Evolutionary conservation across 1,284 basidiomycete genomes (phyloP), one percentile per base, ranked within the genome.

Genomic region (Austroboletus olivaceoglutinosus): DNA sequence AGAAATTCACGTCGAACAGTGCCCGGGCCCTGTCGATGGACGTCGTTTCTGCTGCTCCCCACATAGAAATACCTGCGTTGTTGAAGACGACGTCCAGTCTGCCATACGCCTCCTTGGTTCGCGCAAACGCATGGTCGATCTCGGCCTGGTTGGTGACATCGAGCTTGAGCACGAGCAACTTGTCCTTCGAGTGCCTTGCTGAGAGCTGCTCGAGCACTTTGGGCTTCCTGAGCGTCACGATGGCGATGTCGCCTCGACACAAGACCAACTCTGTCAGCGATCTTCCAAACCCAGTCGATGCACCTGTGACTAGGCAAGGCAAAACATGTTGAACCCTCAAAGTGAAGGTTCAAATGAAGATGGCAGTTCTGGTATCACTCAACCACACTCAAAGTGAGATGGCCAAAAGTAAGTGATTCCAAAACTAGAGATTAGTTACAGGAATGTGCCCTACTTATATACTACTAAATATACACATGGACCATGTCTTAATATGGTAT

Each of bases 1-100:
- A 64, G 25, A 63, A 60, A 19, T 60, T 60, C 4, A 62, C 60
- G 0, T 61, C 59, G 11, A 61, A 64, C 43, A 64, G 3, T 11
- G 33, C 47, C 2, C 49, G 54, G 11, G 49, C 58, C 2, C 12
- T 6, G 3, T 41, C 31, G 12, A 42, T 29, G 7, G 44, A 48
- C 7, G 16, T 43, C 29, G 30, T 45, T 13, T 57, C 56, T 3
- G 8, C 4, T 5, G 58, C 56, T 13, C 55, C 55, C 0, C 57
- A 5, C 18, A 60, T 13, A 2, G 3, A 10, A 4, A 16, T 11
- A 5, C 58, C 54, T 2, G 58, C 54, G 6, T 58, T 57, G 21
- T 60, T 57, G 41, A 57, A 60, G 16, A 57, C 54, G 9, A 54
- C 46, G 33, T 58, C 58, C 13, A 57, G 46, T 25, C 43, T 43